A percentile compares a stretch with the other conserved stretches of the same genome.
Conservation (phyloP, 768 basidiomycete species). For the Sarcodon sp. region DNA sequence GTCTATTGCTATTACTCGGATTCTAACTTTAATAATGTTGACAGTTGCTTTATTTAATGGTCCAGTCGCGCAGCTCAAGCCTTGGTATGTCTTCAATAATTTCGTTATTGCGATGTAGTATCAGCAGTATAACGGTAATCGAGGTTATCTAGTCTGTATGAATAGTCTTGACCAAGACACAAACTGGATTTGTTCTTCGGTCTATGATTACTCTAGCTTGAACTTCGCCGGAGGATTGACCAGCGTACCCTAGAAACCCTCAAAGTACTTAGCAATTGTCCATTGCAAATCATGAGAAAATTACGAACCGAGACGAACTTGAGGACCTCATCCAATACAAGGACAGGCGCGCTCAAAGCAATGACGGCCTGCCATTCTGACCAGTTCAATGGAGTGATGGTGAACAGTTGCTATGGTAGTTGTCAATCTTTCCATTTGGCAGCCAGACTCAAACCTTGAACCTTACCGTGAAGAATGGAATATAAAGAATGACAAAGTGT, state of each 20-base stretch:
- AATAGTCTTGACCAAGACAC: no score
- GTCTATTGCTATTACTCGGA: no score
- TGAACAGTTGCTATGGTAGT: constrained; percentile 62
- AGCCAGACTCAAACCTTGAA: neutral
- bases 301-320: constrained; percentile 67
- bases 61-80: no score
- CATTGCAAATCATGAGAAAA: constrained; percentile 4
- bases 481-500: constrained; percentile 92
- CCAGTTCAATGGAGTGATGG: constrained; percentile 91
- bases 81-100: no score
- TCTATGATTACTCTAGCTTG: constrained; percentile 26
- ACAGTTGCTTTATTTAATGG: no score
- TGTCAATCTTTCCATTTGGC: neutral
- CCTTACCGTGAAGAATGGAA: constrained; percentile 88
- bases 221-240: constrained; percentile 44
- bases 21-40: no score
- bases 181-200: no score
- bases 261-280: neutral
- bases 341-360: constrained; percentile 74
- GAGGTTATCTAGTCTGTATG: no score
- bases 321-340: constrained; percentile 82
- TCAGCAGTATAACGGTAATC: no score
- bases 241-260: constrained; percentile 31
- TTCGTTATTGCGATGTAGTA: no score
- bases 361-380: constrained; percentile 91